Conservation (phyloP, 441 rosid genomes). For the Daphne laureola region DNA sequence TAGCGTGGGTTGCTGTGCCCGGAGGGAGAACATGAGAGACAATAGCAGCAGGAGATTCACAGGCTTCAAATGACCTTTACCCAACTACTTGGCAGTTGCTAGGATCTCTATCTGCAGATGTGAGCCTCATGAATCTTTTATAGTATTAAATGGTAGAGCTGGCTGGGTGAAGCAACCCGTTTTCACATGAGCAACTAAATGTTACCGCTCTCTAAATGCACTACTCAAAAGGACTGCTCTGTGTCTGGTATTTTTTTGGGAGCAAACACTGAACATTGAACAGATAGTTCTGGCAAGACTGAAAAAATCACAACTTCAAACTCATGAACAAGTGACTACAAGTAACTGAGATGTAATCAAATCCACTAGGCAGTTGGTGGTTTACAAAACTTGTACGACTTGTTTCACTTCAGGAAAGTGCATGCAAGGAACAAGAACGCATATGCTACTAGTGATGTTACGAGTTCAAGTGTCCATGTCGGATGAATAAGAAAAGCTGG, state of each 20-base stretch:
- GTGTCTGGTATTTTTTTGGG: no score
- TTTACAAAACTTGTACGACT: not conserved
- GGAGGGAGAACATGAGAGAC: constrained; percentile 19
- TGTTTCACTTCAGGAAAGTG: constrained; percentile 67
- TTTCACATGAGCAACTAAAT: no score
- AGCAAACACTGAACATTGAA: no score
- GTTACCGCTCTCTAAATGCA: no score
- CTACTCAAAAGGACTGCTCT: no score
- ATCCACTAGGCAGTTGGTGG: not conserved
- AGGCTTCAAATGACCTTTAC: not conserved
- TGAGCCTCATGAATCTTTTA: no score
- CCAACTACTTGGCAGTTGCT: not conserved
- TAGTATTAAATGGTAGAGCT: not conserved
- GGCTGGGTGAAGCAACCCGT: not conserved
- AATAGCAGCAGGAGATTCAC: not conserved
- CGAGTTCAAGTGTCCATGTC: constrained; percentile 92
- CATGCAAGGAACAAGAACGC: constrained; percentile 72
- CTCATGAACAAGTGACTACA: no score
- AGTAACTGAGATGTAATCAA: not conserved
- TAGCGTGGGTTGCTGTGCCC: constrained; percentile 44
- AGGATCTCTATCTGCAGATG: not conserved
- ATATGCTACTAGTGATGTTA: constrained; percentile 80
- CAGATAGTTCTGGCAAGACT: no score
- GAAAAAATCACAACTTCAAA: no score
- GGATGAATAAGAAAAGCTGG: constrained; percentile 63